Base-by-base conservation (phyloP, 371 early-diverging fungal genomes). In the Caulochytrium protostelioides region DNA sequence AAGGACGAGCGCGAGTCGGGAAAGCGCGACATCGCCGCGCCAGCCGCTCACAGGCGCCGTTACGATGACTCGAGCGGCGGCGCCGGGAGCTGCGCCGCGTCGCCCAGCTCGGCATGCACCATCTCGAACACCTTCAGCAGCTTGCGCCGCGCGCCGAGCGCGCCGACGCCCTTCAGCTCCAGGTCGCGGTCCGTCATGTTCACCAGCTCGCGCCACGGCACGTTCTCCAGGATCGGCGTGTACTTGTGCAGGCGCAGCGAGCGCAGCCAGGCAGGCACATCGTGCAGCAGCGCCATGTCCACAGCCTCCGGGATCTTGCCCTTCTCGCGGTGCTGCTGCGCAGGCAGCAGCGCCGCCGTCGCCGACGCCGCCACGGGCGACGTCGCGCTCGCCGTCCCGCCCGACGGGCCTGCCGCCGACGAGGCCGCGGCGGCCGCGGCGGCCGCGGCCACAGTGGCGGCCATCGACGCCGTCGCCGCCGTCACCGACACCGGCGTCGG, bases 71-170 rank as follows among this genome's bases (percentile, higher is more conserved):
- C n/a, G n/a, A n/a, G n/a, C n/a, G n/a, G n/a, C n/a, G n/a, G n/a
- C n/a, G n/a, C n/a, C n/a, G n/a, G n/a, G n/a, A n/a, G n/a, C n/a
- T n/a, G n/a, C n/a, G n/a, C n/a, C n/a, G n/a, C n/a, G n/a, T n/a
- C 37, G 9, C 50, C 41, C 16, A 56, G 47, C 30, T 74, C 73
- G 23, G 44, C 45, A 21, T 68, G 62, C 22, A 94, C 78, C 28
- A 76, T 62, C 49, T 86, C 90, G 65, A 94, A 94, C 16, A 87
- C 86, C 56, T 87, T 89, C 33, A 90, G 51, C 62, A 94, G 66
- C 49, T 94, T 94, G 41, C 84, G 62, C 33, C 95, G 70, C 7
- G 92, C 95, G 17, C 92, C 92, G 28, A 87, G 59, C 15, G 92
- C 91, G 10, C 75, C 65, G 6, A 94, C 87, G 16, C 95, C 95